phyloP scores from a whole-genome alignment of 371 early-diverging fungal species.

The Amoeboaphelidium protococcarum region DNA sequence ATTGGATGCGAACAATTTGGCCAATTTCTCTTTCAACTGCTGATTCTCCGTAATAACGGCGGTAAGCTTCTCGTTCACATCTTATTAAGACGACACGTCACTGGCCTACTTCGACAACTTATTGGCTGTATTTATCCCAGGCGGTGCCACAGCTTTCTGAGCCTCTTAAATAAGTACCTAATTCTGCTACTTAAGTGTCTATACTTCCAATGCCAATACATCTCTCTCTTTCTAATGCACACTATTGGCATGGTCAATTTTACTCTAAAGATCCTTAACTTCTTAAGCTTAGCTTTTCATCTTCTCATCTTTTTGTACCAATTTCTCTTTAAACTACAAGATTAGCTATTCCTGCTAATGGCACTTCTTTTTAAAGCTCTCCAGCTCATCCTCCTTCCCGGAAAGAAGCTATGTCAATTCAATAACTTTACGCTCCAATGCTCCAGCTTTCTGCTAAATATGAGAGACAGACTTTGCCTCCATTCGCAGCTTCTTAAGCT shows the following conservation, averaged over 20 bases:
- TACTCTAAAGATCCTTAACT: not conserved
- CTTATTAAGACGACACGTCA: too few species aligned
- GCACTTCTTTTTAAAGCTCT: not conserved
- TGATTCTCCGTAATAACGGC: too few species aligned
- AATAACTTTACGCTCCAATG: conserved; percentile 1
- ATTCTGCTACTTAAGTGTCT: too few species aligned
- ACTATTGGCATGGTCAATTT: not conserved
- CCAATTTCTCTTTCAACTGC: not conserved
- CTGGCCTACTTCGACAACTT: too few species aligned
- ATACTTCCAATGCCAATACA: too few species aligned
- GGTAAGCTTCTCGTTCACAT: too few species aligned
- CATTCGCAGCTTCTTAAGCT: not conserved
- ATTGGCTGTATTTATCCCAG: too few species aligned
- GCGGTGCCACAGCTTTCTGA: too few species aligned
- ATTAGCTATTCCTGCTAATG: not conserved
- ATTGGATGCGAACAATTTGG: too few species aligned
- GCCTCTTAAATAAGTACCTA: too few species aligned
- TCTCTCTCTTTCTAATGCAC: too few species aligned
- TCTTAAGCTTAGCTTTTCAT: not conserved
- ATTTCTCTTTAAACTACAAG: not conserved
- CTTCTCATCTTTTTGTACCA: not conserved
- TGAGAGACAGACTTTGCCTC: not conserved
- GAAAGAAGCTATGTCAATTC: not conserved
- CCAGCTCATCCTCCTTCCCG: not conserved
- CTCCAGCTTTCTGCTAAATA: not conserved